Base-by-base conservation (phyloP, 768 basidiomycete species). In the Mycena galericulata region DNA sequence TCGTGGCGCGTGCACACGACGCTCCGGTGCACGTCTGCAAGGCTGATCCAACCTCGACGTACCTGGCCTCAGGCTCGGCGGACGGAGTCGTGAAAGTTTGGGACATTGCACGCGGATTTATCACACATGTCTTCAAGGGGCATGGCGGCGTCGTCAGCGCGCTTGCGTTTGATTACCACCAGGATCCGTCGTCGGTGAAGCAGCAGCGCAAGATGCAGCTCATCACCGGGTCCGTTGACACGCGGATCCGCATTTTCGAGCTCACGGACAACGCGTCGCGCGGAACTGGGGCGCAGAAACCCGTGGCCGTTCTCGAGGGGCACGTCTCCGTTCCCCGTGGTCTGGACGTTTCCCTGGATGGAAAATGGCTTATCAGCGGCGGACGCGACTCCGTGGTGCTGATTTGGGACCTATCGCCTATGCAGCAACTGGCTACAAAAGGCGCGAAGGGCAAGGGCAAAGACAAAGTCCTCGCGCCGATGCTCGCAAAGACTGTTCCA, bases 141-240 rank as follows among this genome's bases (percentile, higher is more conserved):
- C 98, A 99, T 76, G 98, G 97, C 6, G 98, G 98, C n/a, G 94
- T 98, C 67, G 92, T 99, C 77, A 94, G 93, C 72, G 96, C 97
- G 18, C 82, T 99, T 67, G 82, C 87, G 27, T 99, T 97, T 81
- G 92, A 91, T 77, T 94, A 92, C 73, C 91, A 90, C 24, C 87
- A 84, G 67, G 87, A 92, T 68, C 82, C 85, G 3, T 87, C 88
- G 10, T 82, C 81, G 36, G 80, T 85, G 30, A 78, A 72, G 43
- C 82, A 82, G 60, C 79, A 82, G 58, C 83, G 81, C 71, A 86
- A 84, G 56, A 92, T 97, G 86, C 90, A 91, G 71, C 87, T 99
- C 43, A 86, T 97, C 62, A 97, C 97, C 0, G 97, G 93, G 7
- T 97, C 95, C 30, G 93, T 94, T 49, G 98, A 99, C 79, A 94